Conservation (phyloP, 768 basidiomycete species). For the Tricholoma hemisulphureum region DNA sequence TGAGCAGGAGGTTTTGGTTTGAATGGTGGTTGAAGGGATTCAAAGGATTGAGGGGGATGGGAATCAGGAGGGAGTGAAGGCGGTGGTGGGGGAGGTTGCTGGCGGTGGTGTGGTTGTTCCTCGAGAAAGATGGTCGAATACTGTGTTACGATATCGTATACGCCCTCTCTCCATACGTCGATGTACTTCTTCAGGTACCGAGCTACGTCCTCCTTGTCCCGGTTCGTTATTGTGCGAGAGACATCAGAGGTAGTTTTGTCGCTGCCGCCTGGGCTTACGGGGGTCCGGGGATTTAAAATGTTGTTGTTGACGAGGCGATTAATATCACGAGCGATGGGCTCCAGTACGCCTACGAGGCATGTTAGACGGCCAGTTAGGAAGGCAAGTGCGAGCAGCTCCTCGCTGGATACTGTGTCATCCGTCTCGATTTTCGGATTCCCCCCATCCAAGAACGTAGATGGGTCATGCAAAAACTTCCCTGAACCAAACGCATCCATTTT, state of each 20-base stretch:
- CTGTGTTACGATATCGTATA: constrained; percentile 89
- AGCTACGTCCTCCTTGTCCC: constrained; percentile 69
- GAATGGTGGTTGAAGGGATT: neutral
- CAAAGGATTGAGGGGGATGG: constrained; percentile 1
- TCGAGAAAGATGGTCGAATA: constrained; percentile 89
- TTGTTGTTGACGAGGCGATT: constrained; percentile 11
- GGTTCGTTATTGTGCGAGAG: constrained; percentile 25
- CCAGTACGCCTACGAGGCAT: constrained; percentile 45
- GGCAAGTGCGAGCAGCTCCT: constrained; percentile 82
- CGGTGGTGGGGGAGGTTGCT: constrained; percentile 4
- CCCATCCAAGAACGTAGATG: neutral
- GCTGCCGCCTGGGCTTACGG: constrained; percentile 50
- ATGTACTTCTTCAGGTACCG: constrained; percentile 83
- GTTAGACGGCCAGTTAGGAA: constrained; percentile 73
- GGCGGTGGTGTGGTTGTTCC: constrained; percentile 39
- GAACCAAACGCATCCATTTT: constrained; percentile 68
- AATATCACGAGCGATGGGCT: constrained; percentile 20
- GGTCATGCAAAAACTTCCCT: constrained; percentile 4
- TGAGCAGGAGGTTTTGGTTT: constrained; percentile 27
- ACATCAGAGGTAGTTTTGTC: constrained; percentile 22
- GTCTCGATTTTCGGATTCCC: constrained; percentile 6
- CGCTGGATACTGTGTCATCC: constrained; percentile 38
- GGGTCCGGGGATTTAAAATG: constrained; percentile 44
- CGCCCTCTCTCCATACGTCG: constrained; percentile 88
- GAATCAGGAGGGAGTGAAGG: neutral